Percentiles rank a stretch among this genome's conserved stretches.
Evolutionary conservation across 2,329 filamentous ascomycete species (phyloP).

Genomic region (Xylaria sp.): DNA sequence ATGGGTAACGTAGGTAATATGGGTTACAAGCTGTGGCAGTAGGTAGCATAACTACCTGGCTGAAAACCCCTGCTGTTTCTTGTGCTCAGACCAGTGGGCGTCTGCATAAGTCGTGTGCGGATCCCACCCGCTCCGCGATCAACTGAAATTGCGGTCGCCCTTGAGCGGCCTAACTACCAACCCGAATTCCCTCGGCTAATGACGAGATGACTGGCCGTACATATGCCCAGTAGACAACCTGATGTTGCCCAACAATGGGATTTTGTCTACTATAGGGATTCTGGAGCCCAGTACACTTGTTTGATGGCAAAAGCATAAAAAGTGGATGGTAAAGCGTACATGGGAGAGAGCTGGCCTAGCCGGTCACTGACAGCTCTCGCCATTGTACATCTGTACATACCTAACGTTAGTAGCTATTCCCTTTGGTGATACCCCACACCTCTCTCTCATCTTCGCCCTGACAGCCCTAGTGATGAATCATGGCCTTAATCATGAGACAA

Average conservation of each 20-base stretch:
- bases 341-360: not conserved
- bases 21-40: not conserved
- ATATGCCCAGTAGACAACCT: not conserved
- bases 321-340: not conserved
- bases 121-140: slow-evolving; percentile 16
- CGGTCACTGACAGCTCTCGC: not conserved
- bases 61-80: slow-evolving; percentile 14
- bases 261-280: too few species aligned
- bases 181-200: slow-evolving; percentile 13
- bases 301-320: not conserved
- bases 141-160: not conserved
- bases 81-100: slow-evolving; percentile 9
- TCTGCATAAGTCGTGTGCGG: slow-evolving; percentile 25
- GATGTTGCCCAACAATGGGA: too few species aligned
- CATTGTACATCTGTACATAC: too few species aligned
- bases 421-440: not conserved
- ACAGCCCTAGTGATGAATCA: not conserved
- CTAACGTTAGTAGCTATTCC: not conserved
- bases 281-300: not conserved
- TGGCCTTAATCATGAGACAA: not conserved
- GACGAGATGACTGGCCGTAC: not conserved
- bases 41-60: slow-evolving; percentile 19
- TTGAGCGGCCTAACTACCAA: slow-evolving; percentile 9
- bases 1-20: not conserved
- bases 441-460: not conserved